A percentile compares a stretch with the other conserved stretches of the same genome.
Conservation (phyloP, 225 moss, liverwort and hornwort species). For the Lunularia cruciata region DNA sequence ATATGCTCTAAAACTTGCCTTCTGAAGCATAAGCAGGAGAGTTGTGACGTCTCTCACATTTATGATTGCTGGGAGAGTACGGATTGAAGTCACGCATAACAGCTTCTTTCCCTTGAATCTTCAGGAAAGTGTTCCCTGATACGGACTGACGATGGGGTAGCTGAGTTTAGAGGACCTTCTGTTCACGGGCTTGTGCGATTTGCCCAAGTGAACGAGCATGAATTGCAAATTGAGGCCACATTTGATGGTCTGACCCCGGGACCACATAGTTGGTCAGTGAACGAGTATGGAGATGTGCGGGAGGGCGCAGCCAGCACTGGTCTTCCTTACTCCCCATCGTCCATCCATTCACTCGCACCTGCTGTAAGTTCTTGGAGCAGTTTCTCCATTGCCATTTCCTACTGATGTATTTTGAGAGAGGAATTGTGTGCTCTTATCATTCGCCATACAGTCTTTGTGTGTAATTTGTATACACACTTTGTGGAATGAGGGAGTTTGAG, state of each 20-base stretch:
- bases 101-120: background rate
- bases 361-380: conserved; percentile 16
- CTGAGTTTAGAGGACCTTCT: conserved; percentile 67
- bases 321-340: conserved; percentile 32
- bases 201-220: conserved; percentile 37
- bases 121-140: background rate
- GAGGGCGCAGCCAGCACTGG: conserved; percentile 60
- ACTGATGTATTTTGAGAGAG: no score
- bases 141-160: conserved; percentile 39
- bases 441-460: no score
- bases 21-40: background rate
- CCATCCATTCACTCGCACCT: background rate
- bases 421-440: no score
- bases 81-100: background rate
- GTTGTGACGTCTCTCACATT: no score
- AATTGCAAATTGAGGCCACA: conserved; percentile 52
- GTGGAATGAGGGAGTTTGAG: no score
- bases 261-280: conserved; percentile 54
- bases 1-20: background rate
- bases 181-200: conserved; percentile 69
- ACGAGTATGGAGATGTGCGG: conserved; percentile 65
- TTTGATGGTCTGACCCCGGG: conserved; percentile 63
- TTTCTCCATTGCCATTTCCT: no score
- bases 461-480: no score
- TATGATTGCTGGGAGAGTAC: no score